Conservation (phyloP, 2,329 filamentous ascomycete species). For the Arthrobotrys iridis region DNA sequence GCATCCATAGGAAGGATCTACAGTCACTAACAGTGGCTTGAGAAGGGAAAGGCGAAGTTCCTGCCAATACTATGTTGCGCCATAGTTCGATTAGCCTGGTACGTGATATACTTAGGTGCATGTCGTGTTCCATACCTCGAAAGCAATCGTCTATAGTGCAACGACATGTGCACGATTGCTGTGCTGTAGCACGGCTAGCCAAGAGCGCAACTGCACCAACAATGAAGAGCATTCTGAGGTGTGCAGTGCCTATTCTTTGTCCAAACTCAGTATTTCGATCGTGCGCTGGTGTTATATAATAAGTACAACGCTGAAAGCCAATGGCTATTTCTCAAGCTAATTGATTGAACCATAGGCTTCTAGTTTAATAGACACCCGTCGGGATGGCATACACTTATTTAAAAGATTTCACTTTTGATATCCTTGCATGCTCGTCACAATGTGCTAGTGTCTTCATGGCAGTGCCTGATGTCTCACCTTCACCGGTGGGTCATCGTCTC, state of each 20-base stretch:
- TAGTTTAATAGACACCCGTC: background rate
- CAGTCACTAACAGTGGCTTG: constrained; percentile 16
- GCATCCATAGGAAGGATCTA: constrained; percentile 26
- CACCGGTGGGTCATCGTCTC: background rate
- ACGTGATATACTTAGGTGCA: background rate
- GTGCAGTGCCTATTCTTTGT: background rate
- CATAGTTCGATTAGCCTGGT: background rate
- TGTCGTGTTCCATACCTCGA: background rate
- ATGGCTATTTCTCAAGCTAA: background rate
- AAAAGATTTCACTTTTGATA: background rate
- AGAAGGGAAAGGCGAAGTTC: background rate
- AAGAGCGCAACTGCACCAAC: background rate
- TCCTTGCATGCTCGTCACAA: background rate
- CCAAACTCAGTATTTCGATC: background rate
- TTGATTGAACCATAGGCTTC: background rate
- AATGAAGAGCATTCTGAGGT: constrained; percentile 26
- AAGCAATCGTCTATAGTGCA: constrained; percentile 17
- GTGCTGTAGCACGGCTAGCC: background rate
- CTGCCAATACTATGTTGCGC: constrained; percentile 2
- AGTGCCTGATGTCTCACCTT: too few species aligned
- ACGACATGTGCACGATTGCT: constrained; percentile 13
- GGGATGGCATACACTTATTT: background rate
- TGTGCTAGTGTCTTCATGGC: background rate
- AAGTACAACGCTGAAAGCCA: background rate
- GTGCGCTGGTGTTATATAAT: background rate